Base-by-base conservation (phyloP, 164 flowering plant genomes). In the Pachysandra terminalis region DNA sequence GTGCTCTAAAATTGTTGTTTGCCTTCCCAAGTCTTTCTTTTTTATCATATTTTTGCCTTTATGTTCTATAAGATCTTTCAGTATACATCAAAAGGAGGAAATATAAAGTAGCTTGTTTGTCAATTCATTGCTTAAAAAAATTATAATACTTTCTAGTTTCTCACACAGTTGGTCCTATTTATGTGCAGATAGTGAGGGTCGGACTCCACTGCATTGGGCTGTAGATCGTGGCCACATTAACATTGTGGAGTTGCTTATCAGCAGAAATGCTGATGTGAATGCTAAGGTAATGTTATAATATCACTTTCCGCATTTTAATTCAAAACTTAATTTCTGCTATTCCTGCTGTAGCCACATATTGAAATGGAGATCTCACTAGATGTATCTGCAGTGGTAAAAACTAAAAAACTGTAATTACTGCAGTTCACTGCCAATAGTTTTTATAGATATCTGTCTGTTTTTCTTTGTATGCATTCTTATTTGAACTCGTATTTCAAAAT, bases 191-290 rank as follows among this genome's bases (percentile, higher is more conserved):
- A 84, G 98, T 67, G 97, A 94, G 75, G 98, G 97, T 21, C 83
- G 93, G 63, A 86, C 97, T 1, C 87, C 98, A 41, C 73, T 94
- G 80, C 98, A 94, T 70, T 94, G 97, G 97, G 98, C 97, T 73
- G 96, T 91, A n/a, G 98, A 94, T 70, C 93, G 97, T 70, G 98
- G 97, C 53, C 96, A 90, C 70, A 61, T 81, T 19, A 75, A 81
- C 24, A 65, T 83, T 26, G 69, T 77, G 5, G 91, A 86, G 63
- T 70, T 84, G 67, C 93, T 94, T 52, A 48, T 87, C 66, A 80
- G 81, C 70, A 87, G 63, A 65, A 80, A 80, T 66, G 90, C 98
- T 60, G 92, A 94, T 81, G 81, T 91, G 14, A 88, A 91, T 78
- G 84, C 85, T 3, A 88, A 88, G 95, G 97, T 91, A 80, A 56